A percentile compares a stretch with the other conserved stretches of the same genome.
phyloP scores from a whole-genome alignment of 495 filamentous ascomycete genomes.

The Lasiosphaeriaceae sp. region DNA sequence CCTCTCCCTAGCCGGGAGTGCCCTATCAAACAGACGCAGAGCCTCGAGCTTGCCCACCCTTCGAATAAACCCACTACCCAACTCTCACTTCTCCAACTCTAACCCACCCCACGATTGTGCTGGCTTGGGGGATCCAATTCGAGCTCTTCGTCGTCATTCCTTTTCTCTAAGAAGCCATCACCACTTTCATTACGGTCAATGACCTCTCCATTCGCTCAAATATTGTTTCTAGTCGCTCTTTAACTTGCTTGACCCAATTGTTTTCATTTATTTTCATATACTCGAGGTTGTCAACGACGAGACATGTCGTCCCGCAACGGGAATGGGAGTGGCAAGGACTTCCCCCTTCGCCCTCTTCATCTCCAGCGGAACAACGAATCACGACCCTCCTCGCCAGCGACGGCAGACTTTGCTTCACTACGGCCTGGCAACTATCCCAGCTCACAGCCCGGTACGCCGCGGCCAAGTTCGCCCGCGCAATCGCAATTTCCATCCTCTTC shows the following conservation, averaged over 20 bases:
- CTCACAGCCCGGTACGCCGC: not conserved
- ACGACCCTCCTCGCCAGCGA: slow-evolving; percentile 1
- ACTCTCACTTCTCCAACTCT: too few species aligned
- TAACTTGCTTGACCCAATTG: not conserved
- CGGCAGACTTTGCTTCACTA: slow-evolving; percentile 5
- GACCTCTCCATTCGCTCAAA: not conserved
- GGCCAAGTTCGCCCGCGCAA: too few species aligned
- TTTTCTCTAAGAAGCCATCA: not conserved
- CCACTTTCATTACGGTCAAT: not conserved
- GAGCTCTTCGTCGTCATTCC: not conserved
- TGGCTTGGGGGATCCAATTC: not conserved
- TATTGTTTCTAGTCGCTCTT: not conserved
- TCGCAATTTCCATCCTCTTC: too few species aligned
- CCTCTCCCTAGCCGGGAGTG: too few species aligned
- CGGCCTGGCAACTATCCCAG: not conserved
- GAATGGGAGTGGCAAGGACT: slow-evolving; percentile 1
- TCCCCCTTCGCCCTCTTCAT: slow-evolving; percentile 5
- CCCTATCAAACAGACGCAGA: too few species aligned
- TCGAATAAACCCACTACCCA: too few species aligned
- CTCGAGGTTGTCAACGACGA: not conserved
- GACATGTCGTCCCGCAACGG: not conserved
- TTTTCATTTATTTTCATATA: too few species aligned
- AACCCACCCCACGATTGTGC: too few species aligned
- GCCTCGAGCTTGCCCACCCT: too few species aligned
- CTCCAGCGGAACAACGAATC: not conserved